A percentile compares a stretch with the other conserved stretches of the same genome.
phyloP scores from a whole-genome alignment of 1,139 yeast genomes.

The Diutina pseudorugosa region DNA sequence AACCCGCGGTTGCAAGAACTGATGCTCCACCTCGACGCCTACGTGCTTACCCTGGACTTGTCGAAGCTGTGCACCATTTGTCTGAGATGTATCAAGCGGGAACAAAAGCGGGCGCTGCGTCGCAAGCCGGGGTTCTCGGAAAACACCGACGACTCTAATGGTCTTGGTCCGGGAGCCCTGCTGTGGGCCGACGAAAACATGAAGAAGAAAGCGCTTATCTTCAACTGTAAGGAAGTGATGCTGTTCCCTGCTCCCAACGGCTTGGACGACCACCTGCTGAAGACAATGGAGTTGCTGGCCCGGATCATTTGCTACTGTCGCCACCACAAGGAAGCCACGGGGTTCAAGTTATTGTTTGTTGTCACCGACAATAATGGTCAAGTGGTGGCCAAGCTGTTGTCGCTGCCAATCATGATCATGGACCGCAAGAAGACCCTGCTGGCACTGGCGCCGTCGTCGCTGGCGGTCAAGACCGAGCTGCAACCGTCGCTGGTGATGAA shows the following conservation, averaged over 20 bases:
- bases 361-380: conserved; percentile 47
- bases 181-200: conserved; percentile 67
- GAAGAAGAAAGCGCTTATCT: conserved; percentile 72
- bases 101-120: conserved; percentile 86
- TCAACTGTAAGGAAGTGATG: conserved; percentile 80
- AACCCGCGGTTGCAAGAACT: conserved; percentile 37
- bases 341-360: conserved; percentile 66
- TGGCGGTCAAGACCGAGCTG: not conserved
- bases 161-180: conserved; percentile 7
- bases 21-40: conserved; percentile 53
- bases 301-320: conserved; percentile 93
- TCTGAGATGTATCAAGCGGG: conserved; percentile 78
- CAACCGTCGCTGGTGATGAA: not conserved
- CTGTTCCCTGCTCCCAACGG: conserved; percentile 60
- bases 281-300: conserved; percentile 62
- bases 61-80: conserved; percentile 64
- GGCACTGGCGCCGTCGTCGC: conserved; percentile 8
- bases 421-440: conserved; percentile 64
- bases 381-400: conserved; percentile 59
- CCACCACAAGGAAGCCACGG: conserved; percentile 78
- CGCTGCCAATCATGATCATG: conserved; percentile 77
- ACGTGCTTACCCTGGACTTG: conserved; percentile 44
- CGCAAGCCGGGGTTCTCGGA: conserved; percentile 51
- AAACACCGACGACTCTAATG: conserved; percentile 23
- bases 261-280: conserved; percentile 15